phyloP scores from a whole-genome alignment of 2,329 filamentous ascomycete genomes.

The Fusarium sp. region DNA sequence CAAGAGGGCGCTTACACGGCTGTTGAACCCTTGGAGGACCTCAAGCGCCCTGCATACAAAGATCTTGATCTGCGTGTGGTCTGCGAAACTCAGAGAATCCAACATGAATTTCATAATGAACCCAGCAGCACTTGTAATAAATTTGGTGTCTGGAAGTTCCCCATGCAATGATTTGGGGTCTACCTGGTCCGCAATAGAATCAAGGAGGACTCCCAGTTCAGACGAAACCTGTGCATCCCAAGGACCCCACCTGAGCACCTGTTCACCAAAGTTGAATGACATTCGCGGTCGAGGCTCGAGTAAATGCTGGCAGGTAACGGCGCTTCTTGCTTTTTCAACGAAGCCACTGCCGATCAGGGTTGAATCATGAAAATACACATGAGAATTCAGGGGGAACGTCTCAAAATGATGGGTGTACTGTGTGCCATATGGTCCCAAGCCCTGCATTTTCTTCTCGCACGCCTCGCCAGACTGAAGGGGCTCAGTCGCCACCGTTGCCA shows the following conservation, averaged over 20 bases:
- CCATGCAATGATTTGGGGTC: conserved; percentile 24
- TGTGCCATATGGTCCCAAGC: conserved; percentile 70
- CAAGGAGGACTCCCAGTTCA: conserved; percentile 70
- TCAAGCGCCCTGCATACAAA: conserved; percentile 60
- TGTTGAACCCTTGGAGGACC: conserved; percentile 55
- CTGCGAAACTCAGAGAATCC: conserved; percentile 54
- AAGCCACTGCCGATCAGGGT: conserved; percentile 68
- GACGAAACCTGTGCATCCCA: conserved; percentile 71
- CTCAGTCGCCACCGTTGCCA: conserved; percentile 15
- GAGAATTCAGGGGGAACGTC: conserved; percentile 66
- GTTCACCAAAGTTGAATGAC: conserved; percentile 61
- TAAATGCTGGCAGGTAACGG: conserved; percentile 46
- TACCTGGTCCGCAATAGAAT: conserved; percentile 65
- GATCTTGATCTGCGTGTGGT: conserved; percentile 50
- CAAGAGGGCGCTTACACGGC: conserved; percentile 44
- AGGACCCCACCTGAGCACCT: conserved; percentile 63
- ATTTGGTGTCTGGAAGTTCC: conserved; percentile 19
- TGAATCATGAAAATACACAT: conserved; percentile 68
- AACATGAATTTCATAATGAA: conserved; percentile 63
- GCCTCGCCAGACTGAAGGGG: conserved; percentile 12
- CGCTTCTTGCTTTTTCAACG: conserved; percentile 54
- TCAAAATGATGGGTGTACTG: conserved; percentile 73
- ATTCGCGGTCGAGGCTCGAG: conserved; percentile 48
- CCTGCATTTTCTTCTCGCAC: conserved; percentile 54
- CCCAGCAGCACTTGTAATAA: conserved; percentile 49